These are phyloP conservation scores for Lathyrus aphaca DNA, from an alignment of 306 rosid species.

Conservation along the genomic window DNA sequence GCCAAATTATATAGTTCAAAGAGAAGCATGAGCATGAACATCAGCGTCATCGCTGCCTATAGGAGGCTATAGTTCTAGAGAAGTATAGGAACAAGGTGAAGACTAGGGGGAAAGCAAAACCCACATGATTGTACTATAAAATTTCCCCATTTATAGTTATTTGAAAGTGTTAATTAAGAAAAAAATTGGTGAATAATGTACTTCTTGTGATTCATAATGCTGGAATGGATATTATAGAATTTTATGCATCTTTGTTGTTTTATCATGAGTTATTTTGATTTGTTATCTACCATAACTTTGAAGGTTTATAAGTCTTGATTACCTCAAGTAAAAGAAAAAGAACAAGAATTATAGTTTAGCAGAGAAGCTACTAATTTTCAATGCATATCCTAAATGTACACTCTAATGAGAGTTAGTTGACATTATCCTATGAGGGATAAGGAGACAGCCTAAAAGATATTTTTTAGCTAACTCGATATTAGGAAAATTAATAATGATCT, in stretches of 20 bases:
- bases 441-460: constrained; percentile 18
- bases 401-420: constrained; percentile 14
- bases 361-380: constrained; percentile 1
- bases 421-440: not conserved
- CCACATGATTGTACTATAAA: not conserved
- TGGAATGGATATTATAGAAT: not conserved
- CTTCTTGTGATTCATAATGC: not conserved
- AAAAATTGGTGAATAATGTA: not conserved
- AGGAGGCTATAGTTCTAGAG: not conserved
- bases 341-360: not conserved
- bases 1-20: constrained; percentile 9
- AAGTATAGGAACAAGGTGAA: not conserved
- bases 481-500: constrained; percentile 42
- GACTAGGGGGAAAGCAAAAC: not conserved
- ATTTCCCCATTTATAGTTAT: not conserved
- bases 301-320: not conserved
- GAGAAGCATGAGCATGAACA: not conserved
- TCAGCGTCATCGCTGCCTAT: not conserved
- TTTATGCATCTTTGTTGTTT: constrained; percentile 8
- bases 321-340: not conserved
- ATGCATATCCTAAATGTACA: constrained; percentile 8
- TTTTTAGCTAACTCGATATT: constrained; percentile 5
- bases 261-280: not conserved
- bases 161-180: not conserved
- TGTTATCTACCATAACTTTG: not conserved